These are phyloP conservation scores for Pythium rishiriense DNA, from an alignment of 352 stramenopile genomes.

Conservation along the genomic window DNA sequence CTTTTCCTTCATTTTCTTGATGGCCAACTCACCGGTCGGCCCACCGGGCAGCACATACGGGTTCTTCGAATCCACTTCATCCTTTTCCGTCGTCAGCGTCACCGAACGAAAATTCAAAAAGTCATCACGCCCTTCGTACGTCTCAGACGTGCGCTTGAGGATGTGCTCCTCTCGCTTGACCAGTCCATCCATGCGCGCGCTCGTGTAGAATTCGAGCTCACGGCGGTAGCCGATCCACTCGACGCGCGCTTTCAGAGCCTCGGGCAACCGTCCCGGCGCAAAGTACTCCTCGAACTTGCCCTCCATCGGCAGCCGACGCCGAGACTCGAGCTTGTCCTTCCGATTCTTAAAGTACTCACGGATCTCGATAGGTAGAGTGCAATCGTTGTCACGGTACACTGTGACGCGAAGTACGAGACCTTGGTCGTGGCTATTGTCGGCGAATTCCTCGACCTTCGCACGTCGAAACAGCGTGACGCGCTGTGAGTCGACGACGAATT, in stretches of 20 bases:
- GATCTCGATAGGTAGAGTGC: constrained; percentile 85
- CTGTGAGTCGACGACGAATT: constrained; percentile 86
- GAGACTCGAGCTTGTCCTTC: constrained; percentile 86
- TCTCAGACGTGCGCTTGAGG: constrained; percentile 84
- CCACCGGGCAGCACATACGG: constrained; percentile 76
- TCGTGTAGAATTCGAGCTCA: constrained; percentile 92
- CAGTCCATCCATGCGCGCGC: constrained; percentile 87
- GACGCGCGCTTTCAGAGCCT: constrained; percentile 74
- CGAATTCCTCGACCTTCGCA: constrained; percentile 94
- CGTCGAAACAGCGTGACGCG: constrained; percentile 89
- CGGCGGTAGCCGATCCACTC: constrained; percentile 88
- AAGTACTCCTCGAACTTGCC: constrained; percentile 88
- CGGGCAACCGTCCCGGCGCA: constrained; percentile 58
- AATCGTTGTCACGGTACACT: constrained; percentile 72
- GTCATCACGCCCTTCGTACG: constrained; percentile 87
- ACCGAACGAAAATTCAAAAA: constrained; percentile 83
- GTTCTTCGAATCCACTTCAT: constrained; percentile 78
- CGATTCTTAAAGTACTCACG: constrained; percentile 92
- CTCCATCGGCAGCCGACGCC: constrained; percentile 80
- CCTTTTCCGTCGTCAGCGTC: constrained; percentile 70
- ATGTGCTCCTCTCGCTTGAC: constrained; percentile 86
- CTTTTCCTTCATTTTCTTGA: constrained; percentile 95
- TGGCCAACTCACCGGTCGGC: constrained; percentile 70
- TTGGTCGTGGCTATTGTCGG: constrained; percentile 85
- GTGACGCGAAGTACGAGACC: constrained; percentile 87